A percentile compares a stretch with the other conserved stretches of the same genome.
phyloP scores from a whole-genome alignment of 2,329 filamentous ascomycete genomes.

The Fusarium temperatum region DNA sequence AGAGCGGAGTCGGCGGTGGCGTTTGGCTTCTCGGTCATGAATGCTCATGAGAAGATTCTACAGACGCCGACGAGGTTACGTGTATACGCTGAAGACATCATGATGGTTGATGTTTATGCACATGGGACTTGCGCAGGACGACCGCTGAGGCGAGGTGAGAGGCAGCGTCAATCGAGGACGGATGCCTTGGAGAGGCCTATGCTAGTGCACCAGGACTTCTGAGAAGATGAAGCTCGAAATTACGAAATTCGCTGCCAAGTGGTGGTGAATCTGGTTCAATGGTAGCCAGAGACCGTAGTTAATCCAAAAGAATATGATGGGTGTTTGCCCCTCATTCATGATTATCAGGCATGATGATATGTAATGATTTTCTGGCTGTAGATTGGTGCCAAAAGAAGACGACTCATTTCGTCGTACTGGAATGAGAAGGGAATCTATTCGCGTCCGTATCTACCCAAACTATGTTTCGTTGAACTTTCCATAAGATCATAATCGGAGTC shows the following conservation, averaged over 20 bases:
- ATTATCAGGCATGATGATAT: conserved; percentile 4
- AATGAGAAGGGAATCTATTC: neutral
- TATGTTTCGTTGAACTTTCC: neutral
- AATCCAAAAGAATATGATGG: conserved; percentile 37
- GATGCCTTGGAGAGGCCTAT: conserved; percentile 34
- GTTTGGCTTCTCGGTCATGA: conserved; percentile 27
- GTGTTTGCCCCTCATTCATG: conserved; percentile 29
- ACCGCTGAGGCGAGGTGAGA: conserved; percentile 32
- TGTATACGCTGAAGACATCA: conserved; percentile 37
- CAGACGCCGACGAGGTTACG: conserved; percentile 31
- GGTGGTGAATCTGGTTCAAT: conserved; percentile 37
- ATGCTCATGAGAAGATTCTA: conserved; percentile 27
- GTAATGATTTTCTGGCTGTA: neutral
- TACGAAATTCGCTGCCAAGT: conserved; percentile 42
- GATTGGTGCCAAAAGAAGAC: neutral
- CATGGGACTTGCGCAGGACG: conserved; percentile 34
- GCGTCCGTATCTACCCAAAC: neutral
- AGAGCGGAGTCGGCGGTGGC: conserved; percentile 37
- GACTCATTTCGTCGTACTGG: neutral
- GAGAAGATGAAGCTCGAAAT: conserved; percentile 37
- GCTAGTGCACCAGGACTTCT: conserved; percentile 43
- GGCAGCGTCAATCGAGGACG: conserved; percentile 32
- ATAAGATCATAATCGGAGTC: neutral
- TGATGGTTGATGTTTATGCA: conserved; percentile 38
- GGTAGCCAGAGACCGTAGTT: conserved; percentile 38